phyloP scores from a whole-genome alignment of 352 stramenopile genomes.

The Albugo laibachii region DNA sequence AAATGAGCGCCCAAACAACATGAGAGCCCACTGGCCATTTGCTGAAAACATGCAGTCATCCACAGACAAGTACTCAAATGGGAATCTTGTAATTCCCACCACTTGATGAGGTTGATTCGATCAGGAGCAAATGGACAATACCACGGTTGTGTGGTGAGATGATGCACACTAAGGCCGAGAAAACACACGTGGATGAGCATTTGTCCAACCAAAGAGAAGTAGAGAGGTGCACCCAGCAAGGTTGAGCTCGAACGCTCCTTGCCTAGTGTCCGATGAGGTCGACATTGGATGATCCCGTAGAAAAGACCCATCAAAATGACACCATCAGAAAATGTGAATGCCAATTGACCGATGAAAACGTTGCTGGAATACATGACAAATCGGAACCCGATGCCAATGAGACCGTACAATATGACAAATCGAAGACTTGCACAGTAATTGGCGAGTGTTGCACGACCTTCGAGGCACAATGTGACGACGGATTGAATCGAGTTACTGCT shows the following conservation, averaged over 20 bases:
- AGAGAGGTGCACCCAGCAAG: conserved; percentile 52
- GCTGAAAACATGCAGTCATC: conserved; percentile 44
- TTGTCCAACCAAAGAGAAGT: conserved; percentile 34
- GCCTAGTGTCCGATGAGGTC: conserved; percentile 33
- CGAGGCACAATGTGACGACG: conserved; percentile 64
- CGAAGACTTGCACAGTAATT: conserved; percentile 76
- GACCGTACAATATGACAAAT: conserved; percentile 78
- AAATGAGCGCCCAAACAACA: conserved; percentile 44
- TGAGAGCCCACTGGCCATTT: conserved; percentile 17
- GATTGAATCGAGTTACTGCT: conserved; percentile 42
- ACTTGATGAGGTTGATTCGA: conserved; percentile 45
- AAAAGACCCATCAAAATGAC: conserved; percentile 41
- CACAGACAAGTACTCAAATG: conserved; percentile 36
- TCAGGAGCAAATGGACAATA: conserved; percentile 55
- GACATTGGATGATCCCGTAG: conserved; percentile 46
- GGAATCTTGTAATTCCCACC: conserved; percentile 53
- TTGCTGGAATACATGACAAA: conserved; percentile 48
- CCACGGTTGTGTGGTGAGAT: conserved; percentile 30
- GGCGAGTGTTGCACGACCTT: conserved; percentile 71
- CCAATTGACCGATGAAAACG: conserved; percentile 50
- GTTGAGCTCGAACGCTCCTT: conserved; percentile 61
- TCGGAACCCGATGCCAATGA: conserved; percentile 43
- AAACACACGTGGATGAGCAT: conserved; percentile 57
- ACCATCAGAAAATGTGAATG: conserved; percentile 48
- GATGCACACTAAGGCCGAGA: conserved; percentile 33